A percentile compares a stretch with the other conserved stretches of the same genome.
Evolutionary conservation across 257 asterid genomes (phyloP).

Genomic region (Avicennia marina): DNA sequence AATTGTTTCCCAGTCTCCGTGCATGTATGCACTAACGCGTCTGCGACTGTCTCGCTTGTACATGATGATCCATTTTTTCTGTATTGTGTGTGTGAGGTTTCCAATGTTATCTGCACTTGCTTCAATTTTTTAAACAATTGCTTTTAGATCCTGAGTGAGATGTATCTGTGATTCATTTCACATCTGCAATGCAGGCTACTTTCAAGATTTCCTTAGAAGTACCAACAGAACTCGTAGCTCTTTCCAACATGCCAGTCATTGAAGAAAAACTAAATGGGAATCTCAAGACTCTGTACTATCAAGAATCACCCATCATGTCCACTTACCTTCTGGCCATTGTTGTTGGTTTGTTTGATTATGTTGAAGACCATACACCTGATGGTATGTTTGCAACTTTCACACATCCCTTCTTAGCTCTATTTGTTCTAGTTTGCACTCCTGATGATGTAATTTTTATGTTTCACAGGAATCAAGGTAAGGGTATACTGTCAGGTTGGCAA

Average conservation of each 20-base stretch:
- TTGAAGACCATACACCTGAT: conserved; percentile 88
- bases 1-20: not conserved
- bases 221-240: conserved; percentile 82
- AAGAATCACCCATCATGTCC: conserved; percentile 97
- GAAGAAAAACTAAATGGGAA: conserved; percentile 64
- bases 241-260: conserved; percentile 81
- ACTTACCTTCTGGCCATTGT: conserved; percentile 97
- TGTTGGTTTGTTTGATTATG: conserved; percentile 87
- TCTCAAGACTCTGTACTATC: conserved; percentile 66
- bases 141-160: conserved; percentile 12
- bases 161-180: conserved; percentile 7
- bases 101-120: not conserved
- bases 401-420: not conserved
- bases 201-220: conserved; percentile 92
- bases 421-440: not conserved
- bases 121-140: not conserved
- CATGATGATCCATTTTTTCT: not conserved
- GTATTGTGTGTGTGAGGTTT: not conserved
- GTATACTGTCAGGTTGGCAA: conserved; percentile 90
- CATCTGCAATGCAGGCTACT: conserved; percentile 49
- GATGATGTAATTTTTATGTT: conserved; percentile 8
- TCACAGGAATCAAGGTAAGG: conserved; percentile 70
- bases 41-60: conserved; percentile 9
- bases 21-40: not conserved
- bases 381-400: conserved; percentile 37